Evolutionary conservation across 148 eudicot species (phyloP), one percentile per base, ranked within the genome.

Genomic region (Simmondsia chinensis): DNA sequence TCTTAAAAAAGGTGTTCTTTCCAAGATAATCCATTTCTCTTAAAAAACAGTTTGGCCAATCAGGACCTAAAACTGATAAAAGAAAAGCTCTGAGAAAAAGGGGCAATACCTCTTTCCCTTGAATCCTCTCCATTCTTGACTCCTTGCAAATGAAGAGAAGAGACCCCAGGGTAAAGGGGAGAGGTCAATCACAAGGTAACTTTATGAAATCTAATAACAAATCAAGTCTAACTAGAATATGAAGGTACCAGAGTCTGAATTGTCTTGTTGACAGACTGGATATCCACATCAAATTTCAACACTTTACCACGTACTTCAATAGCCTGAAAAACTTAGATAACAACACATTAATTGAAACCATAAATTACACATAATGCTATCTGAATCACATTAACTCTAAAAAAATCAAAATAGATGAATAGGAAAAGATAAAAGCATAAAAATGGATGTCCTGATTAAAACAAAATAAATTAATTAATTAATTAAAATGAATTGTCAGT

Each of bases 51-150:
- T n/a, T n/a, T n/a, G n/a, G n/a, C n/a, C n/a, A n/a, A n/a, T n/a
- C n/a, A n/a, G n/a, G n/a, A n/a, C n/a, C n/a, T n/a, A n/a, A n/a
- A n/a, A n/a, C n/a, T n/a, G n/a, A n/a, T n/a, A n/a, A n/a, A n/a
- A n/a, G n/a, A n/a, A n/a, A n/a, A n/a, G n/a, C n/a, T n/a, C n/a
- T n/a, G n/a, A n/a, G n/a, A n/a, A n/a, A n/a, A 16, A 5, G 3
- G 28, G 30, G 16, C 2, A 52, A 17, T 63, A 89, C 95, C 97
- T 79, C 83, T 46, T 64, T 74, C 30, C 43, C 78, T 48, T 70
- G 73, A 19, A 79, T 69, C 51, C 66, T 69, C 57, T 24, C 48
- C 36, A 82, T 46, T 57, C 52, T 76, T 20, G 64, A 67, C 57
- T 85, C 86, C 97, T 91, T 79, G 62, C 48, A 26, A 31, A 16